A percentile compares a stretch with the other conserved stretches of the same genome.
These are phyloP conservation scores for Amyloporia xantha DNA, from an alignment of 768 basidiomycete genomes.

Conservation along the genomic window DNA sequence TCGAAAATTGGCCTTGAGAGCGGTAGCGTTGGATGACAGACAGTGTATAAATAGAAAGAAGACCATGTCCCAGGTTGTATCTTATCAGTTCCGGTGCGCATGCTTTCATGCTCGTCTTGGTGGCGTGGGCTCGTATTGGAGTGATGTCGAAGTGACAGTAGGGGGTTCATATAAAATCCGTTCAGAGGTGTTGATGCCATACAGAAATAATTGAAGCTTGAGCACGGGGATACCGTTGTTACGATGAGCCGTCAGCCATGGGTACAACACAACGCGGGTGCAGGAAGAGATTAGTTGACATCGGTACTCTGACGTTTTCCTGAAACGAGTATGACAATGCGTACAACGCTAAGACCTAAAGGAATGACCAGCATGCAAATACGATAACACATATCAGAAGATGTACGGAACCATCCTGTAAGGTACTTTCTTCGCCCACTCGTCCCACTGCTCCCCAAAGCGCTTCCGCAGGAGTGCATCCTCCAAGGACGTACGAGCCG, in stretches of 20 bases:
- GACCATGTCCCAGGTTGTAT: not conserved
- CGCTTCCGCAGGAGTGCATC: conserved; percentile 10
- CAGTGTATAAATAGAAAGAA: not conserved
- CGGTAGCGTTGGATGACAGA: not conserved
- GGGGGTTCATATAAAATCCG: no score
- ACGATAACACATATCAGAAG: not conserved
- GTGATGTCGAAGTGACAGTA: no score
- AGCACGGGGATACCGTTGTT: no score
- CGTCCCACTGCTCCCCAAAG: conserved; percentile 15
- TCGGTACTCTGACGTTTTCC: no score
- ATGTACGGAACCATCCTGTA: conserved; percentile 1
- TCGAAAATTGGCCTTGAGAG: conserved; percentile 52
- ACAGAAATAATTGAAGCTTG: no score
- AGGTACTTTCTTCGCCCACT: conserved; percentile 7
- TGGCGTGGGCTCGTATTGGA: no score
- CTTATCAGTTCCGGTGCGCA: not conserved
- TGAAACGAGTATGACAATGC: not conserved
- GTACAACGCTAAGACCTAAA: no score
- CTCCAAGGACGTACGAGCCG: conserved; percentile 3
- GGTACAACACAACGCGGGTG: no score
- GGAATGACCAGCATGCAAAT: no score
- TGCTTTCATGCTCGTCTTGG: not conserved
- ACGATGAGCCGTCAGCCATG: no score
- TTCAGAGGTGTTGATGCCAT: no score
- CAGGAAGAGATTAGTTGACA: no score